A percentile compares a stretch with the other conserved stretches of the same genome.
phyloP scores from a whole-genome alignment of 1,284 basidiomycete genomes.

The Takashimella koratensis region DNA sequence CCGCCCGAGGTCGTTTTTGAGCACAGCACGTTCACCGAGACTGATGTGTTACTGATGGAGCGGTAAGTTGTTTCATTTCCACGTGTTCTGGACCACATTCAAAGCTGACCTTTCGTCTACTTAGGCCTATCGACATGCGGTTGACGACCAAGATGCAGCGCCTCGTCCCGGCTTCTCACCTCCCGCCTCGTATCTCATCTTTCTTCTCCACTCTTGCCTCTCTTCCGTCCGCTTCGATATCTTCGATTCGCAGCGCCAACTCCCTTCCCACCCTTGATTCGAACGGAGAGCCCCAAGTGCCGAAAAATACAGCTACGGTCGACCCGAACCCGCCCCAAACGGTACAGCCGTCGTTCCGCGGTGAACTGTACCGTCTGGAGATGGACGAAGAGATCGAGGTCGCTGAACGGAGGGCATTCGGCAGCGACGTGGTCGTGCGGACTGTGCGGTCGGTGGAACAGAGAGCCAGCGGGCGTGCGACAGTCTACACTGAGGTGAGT shows the following conservation, averaged over 20 bases:
- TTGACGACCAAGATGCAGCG: background rate
- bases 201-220: no score
- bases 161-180: background rate
- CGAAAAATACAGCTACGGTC: no score
- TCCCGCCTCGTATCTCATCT: background rate
- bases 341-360: background rate
- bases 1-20: background rate
- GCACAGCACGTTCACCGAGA: background rate
- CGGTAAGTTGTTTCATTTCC: background rate
- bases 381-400: conserved; percentile 11
- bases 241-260: no score
- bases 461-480: conserved; percentile 1
- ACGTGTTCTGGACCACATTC: no score
- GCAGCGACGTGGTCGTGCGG: background rate
- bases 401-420: conserved; percentile 1
- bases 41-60: background rate
- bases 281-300: no score
- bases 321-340: no score
- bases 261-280: no score
- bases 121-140: background rate
- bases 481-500: conserved; percentile 13
- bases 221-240: no score
- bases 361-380: conserved; percentile 2
- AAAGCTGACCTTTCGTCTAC: no score
- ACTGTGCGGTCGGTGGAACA: conserved; percentile 3